Evolutionary conservation across 345 rosid genomes (phyloP).

Genomic region (Turnera subulata): DNA sequence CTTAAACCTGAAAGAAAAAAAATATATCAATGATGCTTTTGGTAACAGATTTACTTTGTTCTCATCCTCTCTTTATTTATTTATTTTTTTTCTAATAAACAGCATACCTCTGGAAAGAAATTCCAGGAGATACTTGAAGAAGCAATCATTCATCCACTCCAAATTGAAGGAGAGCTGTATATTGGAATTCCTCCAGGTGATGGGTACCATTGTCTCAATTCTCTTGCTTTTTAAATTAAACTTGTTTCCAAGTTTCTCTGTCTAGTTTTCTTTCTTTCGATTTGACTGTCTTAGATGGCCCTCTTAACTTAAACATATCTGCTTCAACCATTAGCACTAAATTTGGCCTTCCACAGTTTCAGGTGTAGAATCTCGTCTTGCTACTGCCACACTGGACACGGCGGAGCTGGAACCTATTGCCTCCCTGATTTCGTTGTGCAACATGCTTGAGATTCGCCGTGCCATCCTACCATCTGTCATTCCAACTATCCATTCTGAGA

Average conservation of each 20-base stretch:
- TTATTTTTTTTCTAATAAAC: too few species aligned
- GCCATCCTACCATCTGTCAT: conserved; percentile 88
- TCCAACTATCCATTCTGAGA: conserved; percentile 49
- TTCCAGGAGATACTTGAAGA: conserved; percentile 89
- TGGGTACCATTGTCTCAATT: conserved; percentile 6
- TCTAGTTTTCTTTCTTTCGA: too few species aligned
- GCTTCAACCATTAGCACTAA: too few species aligned
- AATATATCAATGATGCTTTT: too few species aligned
- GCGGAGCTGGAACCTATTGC: conserved; percentile 49
- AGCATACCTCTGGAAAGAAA: conserved; percentile 90
- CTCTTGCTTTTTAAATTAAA: conserved; percentile 17
- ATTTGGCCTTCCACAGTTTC: too few species aligned
- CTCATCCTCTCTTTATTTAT: too few species aligned
- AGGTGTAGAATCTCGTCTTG: conserved; percentile 98
- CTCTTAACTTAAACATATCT: background rate
- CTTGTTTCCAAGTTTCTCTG: too few species aligned
- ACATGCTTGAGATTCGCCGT: conserved; percentile 74
- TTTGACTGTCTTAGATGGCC: too few species aligned
- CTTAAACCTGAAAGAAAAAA: too few species aligned
- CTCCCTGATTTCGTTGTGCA: conserved; percentile 58
- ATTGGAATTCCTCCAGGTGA: conserved; percentile 91
- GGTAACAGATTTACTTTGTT: too few species aligned
- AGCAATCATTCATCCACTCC: conserved; percentile 63
- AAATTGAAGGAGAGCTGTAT: conserved; percentile 80
- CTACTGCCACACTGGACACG: conserved; percentile 55